A percentile compares a stretch with the other conserved stretches of the same genome.
Conservation (phyloP, 2,329 filamentous ascomycete species). For the Apiospora marii region DNA sequence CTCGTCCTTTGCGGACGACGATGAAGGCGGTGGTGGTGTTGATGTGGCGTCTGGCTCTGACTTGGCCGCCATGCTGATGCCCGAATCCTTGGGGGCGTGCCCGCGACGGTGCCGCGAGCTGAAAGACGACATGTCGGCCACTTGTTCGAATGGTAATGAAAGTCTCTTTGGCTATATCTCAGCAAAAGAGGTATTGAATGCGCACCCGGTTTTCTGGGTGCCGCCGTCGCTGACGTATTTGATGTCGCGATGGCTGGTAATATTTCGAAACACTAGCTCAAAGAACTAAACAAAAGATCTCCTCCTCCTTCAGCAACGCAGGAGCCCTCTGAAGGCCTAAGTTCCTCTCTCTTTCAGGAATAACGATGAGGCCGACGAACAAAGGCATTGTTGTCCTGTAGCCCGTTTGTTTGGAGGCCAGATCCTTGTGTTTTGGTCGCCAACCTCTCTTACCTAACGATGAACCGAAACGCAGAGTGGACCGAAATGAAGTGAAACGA, state of each 20-base stretch:
- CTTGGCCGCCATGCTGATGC: constrained; percentile 8
- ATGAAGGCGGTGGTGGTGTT: constrained; percentile 12
- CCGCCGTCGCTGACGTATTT: background rate
- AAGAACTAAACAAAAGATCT: background rate
- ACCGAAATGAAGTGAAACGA: background rate
- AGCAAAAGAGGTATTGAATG: background rate
- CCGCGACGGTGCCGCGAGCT: background rate
- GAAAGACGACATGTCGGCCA: background rate
- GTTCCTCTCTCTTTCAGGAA: background rate
- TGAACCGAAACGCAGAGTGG: constrained; percentile 11
- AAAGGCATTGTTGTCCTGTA: constrained; percentile 19
- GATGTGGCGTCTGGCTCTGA: background rate
- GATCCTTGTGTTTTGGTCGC: background rate
- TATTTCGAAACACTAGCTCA: constrained; percentile 15
- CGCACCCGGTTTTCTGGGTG: background rate
- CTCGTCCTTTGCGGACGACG: background rate
- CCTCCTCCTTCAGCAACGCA: background rate
- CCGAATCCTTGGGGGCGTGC: constrained; percentile 4
- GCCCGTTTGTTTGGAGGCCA: background rate
- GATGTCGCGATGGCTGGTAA: background rate
- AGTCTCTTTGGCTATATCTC: background rate
- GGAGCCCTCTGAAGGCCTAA: constrained; percentile 12
- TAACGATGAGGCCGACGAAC: constrained; percentile 7
- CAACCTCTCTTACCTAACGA: constrained; percentile 1
- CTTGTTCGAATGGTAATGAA: background rate